phyloP scores from a whole-genome alignment of 2,329 filamentous ascomycete species.

The Tolypocladium ophioglossoides region DNA sequence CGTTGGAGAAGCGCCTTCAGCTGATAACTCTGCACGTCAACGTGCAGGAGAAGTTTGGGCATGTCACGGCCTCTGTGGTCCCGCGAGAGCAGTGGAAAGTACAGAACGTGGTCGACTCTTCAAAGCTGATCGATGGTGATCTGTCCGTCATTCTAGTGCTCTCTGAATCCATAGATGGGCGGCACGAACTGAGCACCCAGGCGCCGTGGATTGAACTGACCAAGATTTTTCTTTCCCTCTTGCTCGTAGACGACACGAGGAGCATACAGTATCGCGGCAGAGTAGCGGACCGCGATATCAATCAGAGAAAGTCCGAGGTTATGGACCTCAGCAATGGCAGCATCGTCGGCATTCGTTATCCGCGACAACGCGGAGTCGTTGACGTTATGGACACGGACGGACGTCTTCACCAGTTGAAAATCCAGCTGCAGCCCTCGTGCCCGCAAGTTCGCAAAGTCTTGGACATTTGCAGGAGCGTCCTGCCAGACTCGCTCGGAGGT shows the following conservation, averaged over 20 bases:
- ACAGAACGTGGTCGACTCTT: conserved; percentile 61
- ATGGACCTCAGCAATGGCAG: conserved; percentile 35
- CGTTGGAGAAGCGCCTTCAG: conserved; percentile 54
- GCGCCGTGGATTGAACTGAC: conserved; percentile 64
- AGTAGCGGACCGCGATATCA: conserved; percentile 40
- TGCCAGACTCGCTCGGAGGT: conserved; percentile 48
- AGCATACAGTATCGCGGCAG: conserved; percentile 46
- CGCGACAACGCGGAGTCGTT: conserved; percentile 48
- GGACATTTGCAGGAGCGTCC: conserved; percentile 50
- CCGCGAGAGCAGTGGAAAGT: conserved; percentile 44
- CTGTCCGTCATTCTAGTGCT: conserved; percentile 61
- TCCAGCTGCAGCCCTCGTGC: conserved; percentile 56
- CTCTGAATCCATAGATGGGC: conserved; percentile 52
- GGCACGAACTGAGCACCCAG: conserved; percentile 59
- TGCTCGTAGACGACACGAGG: conserved; percentile 49
- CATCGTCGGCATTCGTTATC: conserved; percentile 45
- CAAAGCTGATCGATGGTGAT: conserved; percentile 56
- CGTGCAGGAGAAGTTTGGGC: conserved; percentile 22
- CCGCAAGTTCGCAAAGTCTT: conserved; percentile 52
- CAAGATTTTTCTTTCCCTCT: conserved; percentile 51
- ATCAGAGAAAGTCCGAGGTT: conserved; percentile 32
- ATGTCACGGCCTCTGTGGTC: conserved; percentile 14
- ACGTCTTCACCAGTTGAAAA: conserved; percentile 53
- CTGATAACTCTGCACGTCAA: conserved; percentile 54
- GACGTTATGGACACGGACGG: conserved; percentile 55